Conservation (phyloP, 75 land plant species). For the Chamaecyparis obtusa region DNA sequence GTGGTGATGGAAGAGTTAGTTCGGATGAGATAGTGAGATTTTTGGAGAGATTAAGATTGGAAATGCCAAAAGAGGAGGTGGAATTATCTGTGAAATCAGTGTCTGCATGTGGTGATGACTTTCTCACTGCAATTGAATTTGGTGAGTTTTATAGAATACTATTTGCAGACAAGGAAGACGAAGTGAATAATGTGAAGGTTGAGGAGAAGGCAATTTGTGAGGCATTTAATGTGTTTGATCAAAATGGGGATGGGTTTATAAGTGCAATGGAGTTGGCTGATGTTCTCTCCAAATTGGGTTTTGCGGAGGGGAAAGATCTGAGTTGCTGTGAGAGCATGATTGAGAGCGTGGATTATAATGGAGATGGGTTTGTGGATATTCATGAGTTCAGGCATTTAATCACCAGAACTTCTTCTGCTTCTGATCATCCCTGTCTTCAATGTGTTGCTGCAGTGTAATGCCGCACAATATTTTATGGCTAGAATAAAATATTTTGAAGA, state of each 20-base stretch:
- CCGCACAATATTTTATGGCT: too few relatives aligned
- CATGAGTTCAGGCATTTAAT: conserved; percentile 35
- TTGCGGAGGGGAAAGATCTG: conserved; percentile 15
- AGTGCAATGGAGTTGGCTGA: conserved; percentile 39
- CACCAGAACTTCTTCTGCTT: conserved; percentile 16
- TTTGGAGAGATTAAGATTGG: neutral
- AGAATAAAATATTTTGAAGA: too few relatives aligned
- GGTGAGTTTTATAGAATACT: neutral
- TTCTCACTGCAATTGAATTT: too few relatives aligned
- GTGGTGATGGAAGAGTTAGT: conserved; percentile 8
- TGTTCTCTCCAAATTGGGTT: conserved; percentile 32
- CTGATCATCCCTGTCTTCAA: neutral
- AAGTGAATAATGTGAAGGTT: neutral
- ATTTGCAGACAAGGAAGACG: neutral
- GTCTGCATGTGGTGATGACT: too few relatives aligned
- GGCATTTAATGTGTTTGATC: conserved; percentile 56
- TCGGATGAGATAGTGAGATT: neutral
- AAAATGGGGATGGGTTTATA: conserved; percentile 57
- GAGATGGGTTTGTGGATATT: conserved; percentile 42
- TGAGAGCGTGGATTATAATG: conserved; percentile 28
- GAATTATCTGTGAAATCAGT: too few relatives aligned
- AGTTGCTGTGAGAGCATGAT: conserved; percentile 47
- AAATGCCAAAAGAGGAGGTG: neutral
- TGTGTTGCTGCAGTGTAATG: neutral
- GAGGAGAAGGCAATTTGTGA: conserved; percentile 7